These are phyloP conservation scores for Asterochloris sp. DNA, from an alignment of 139 green algal species.

Conservation along the genomic window DNA sequence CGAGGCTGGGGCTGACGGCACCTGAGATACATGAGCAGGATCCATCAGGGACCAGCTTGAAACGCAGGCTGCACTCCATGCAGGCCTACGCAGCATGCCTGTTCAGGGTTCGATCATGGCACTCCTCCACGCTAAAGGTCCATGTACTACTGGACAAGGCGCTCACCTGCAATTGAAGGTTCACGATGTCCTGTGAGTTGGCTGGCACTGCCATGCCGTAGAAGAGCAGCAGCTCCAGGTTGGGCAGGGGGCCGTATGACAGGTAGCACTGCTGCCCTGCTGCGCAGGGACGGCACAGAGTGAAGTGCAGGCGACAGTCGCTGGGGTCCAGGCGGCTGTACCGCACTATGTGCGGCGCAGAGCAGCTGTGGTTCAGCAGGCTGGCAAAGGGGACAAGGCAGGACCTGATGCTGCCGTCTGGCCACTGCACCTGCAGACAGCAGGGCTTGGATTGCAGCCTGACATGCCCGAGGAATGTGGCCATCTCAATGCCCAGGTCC, in stretches of 20 bases:
- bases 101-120: no score
- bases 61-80: no score
- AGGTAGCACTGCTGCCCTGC: conserved; percentile 43
- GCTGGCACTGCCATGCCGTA: conserved; percentile 59
- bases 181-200: conserved; percentile 50
- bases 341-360: conserved; percentile 50
- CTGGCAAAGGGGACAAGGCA: conserved; percentile 52
- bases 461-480: no score
- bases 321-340: conserved; percentile 44
- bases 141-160: no score
- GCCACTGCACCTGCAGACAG: conserved; percentile 13
- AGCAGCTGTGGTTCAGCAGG: conserved; percentile 54
- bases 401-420: background rate
- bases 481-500: no score
- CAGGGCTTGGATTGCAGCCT: background rate
- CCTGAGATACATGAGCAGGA: no score
- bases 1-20: no score
- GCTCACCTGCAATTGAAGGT: conserved; percentile 10
- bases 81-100: no score
- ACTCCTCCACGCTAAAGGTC: no score
- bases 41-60: no score
- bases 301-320: conserved; percentile 12
- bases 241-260: conserved; percentile 62
- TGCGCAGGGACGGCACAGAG: background rate
- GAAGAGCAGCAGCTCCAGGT: conserved; percentile 65